Base-by-base conservation (phyloP, 108 stramenopile species). In the Skeletonema potamos region DNA sequence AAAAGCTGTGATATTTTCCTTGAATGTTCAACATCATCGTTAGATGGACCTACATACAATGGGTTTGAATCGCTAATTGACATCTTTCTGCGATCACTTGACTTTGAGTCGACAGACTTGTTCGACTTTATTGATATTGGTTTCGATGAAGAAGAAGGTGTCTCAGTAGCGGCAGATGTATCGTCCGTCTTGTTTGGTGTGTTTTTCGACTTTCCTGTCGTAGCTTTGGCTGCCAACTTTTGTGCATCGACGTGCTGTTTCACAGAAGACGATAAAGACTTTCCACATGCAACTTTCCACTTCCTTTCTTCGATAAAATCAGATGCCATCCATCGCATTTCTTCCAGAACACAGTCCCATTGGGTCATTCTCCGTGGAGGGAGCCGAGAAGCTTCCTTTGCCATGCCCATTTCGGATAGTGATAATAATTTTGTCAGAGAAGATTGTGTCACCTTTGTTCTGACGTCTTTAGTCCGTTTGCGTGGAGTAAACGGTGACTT, bases 251-350 rank as follows among this genome's bases (percentile, higher is more conserved):
- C 9, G 62, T 70, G 29, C 17, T 37, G 54, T 36, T 32, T 44
- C 22, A 86, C 58, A 18, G 63, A 59, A 13, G 64, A 46, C 13
- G 85, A 70, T 10, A 90, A 24, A 1, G 72, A 61, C 62, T 83
- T 80, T 17, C 78, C 84, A 29, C 57, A 63, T 2, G 88, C 84
- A 22, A 70, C 33, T 79, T 96, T 96, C 91, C 92, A 96, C 68
- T 93, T 92, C 8, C 92, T 74, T 70, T 96, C 96, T 70, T 92
- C 88, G 33, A 84, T 82, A 76, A 94, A 96, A 78, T 96, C 96
- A 4, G 88, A 81, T 11, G 92, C 85, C 72, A 93, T 67, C 91
- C 93, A 96, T 68, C 76, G 62, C 93, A 96, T 94, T 81, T 96
- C 96, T 51, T 94, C 85, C 54, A 96, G 58, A 15, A 96, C 26